These are phyloP conservation scores for Pseudohalonectria lignicola DNA, from an alignment of 2,329 filamentous ascomycete species.

Conservation along the genomic window DNA sequence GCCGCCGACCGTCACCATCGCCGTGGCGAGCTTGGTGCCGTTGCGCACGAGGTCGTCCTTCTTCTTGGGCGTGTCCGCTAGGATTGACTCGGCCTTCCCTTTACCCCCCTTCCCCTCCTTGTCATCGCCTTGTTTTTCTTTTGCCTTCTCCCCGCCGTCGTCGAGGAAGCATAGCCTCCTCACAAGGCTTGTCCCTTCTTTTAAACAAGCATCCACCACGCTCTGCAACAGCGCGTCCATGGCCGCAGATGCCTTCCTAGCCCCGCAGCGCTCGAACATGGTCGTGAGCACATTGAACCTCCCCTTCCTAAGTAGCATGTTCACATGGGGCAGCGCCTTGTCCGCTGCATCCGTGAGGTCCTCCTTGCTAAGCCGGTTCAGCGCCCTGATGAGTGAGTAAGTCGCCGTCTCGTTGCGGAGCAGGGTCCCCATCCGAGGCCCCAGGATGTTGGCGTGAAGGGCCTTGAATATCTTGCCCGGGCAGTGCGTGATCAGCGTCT, in stretches of 20 bases:
- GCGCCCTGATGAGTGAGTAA: conserved; percentile 73
- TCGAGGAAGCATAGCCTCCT: conserved; percentile 38
- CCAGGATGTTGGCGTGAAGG: conserved; percentile 71
- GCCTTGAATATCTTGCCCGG: conserved; percentile 88
- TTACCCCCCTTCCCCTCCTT: conserved; percentile 11
- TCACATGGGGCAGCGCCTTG: conserved; percentile 57
- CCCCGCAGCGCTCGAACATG: conserved; percentile 71
- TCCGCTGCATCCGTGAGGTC: conserved; percentile 66
- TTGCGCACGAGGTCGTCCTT: conserved; percentile 50
- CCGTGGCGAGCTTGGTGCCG: conserved; percentile 69
- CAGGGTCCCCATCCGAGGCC: conserved; percentile 66
- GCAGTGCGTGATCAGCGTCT: conserved; percentile 69
- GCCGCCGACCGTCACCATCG: conserved; percentile 67
- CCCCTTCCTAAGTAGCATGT: conserved; percentile 60
- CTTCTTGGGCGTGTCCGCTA: conserved; percentile 34
- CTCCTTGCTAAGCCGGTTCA: conserved; percentile 78
- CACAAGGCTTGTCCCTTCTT: too few relatives aligned
- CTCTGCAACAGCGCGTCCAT: conserved; percentile 36
- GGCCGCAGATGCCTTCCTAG: neutral
- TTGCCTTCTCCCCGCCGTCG: conserved; percentile 35
- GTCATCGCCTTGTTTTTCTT: conserved; percentile 3
- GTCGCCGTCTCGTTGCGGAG: conserved; percentile 83
- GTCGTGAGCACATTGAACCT: conserved; percentile 71
- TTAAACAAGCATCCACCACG: conserved; percentile 33
- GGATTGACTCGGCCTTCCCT: conserved; percentile 15